phyloP scores from a whole-genome alignment of 345 rosid species.

The Acer saccharum region DNA sequence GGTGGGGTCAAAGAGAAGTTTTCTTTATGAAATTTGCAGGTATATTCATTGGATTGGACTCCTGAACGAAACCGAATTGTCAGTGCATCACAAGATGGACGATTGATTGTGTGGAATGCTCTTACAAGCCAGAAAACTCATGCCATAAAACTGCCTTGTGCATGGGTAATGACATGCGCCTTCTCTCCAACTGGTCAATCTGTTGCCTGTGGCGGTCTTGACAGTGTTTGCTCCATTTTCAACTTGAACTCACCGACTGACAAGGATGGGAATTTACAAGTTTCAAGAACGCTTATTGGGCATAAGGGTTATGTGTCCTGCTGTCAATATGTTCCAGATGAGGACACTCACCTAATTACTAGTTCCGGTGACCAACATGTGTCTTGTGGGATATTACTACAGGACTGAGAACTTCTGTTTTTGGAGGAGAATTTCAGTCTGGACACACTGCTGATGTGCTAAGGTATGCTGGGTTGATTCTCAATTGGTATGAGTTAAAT shows the following conservation, averaged over 20 bases:
- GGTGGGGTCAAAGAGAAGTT: conserved; percentile 6
- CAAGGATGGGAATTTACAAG: conserved; percentile 77
- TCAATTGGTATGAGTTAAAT: conserved; percentile 9
- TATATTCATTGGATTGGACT: conserved; percentile 92
- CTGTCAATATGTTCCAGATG: conserved; percentile 93
- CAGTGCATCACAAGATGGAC: conserved; percentile 96
- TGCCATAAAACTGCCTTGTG: conserved; percentile 93
- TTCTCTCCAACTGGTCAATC: conserved; percentile 93
- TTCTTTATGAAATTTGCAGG: conserved; percentile 43
- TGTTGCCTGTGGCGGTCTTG: conserved; percentile 98
- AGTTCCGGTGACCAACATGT: conserved; percentile 95
- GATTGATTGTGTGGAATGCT: conserved; percentile 96
- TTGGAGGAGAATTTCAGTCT: conserved; percentile 97
- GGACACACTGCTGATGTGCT: conserved; percentile 95
- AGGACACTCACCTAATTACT: conserved; percentile 82
- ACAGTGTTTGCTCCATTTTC: conserved; percentile 89
- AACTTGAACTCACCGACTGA: conserved; percentile 84
- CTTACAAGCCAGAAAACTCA: conserved; percentile 96
- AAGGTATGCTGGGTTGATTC: conserved; percentile 49
- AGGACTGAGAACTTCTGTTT: conserved; percentile 90
- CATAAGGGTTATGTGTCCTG: conserved; percentile 93
- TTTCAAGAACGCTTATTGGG: conserved; percentile 79
- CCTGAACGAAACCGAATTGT: conserved; percentile 82
- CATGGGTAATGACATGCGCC: conserved; percentile 99
- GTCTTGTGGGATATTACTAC: conserved; percentile 94